These are phyloP conservation scores for Pinguiococcus pyrenoidosus DNA, from an alignment of 108 stramenopile genomes.

Conservation along the genomic window DNA sequence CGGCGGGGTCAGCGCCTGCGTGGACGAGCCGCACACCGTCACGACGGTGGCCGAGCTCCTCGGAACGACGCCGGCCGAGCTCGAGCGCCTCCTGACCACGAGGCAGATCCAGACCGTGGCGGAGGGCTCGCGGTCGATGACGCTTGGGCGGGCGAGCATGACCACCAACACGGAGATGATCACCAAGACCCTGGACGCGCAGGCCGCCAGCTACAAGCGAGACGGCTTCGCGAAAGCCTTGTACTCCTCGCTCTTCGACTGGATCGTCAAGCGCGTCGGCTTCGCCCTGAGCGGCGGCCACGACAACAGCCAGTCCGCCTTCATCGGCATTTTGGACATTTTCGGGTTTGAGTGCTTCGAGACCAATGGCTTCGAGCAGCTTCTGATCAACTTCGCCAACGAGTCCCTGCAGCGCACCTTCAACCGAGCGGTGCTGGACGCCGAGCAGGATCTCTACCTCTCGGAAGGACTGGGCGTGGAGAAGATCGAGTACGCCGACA, in stretches of 20 bases:
- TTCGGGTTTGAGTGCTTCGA: slow-evolving; percentile 31
- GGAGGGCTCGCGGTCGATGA: too few relatives aligned
- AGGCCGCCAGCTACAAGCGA: too few relatives aligned
- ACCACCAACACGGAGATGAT: too few relatives aligned
- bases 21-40: too few relatives aligned
- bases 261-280: slow-evolving; percentile 67
- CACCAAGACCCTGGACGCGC: too few relatives aligned
- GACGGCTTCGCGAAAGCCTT: slow-evolving; percentile 94
- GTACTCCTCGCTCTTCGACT: slow-evolving; percentile 79
- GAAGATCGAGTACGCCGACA: too few relatives aligned
- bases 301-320: background rate
- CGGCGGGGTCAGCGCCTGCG: background rate
- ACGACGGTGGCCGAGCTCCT: slow-evolving; percentile 51
- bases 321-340: slow-evolving; percentile 14
- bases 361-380: slow-evolving; percentile 61
- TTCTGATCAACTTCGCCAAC: slow-evolving; percentile 92
- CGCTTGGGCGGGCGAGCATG: too few relatives aligned
- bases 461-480: too few relatives aligned
- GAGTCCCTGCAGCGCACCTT: slow-evolving; percentile 76
- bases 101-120: slow-evolving; percentile 52
- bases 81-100: slow-evolving; percentile 44
- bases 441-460: too few relatives aligned
- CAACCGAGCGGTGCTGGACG: too few relatives aligned
- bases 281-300: too few relatives aligned
- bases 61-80: slow-evolving; percentile 40